Base-by-base conservation (phyloP, 192 early-diverging fungal genomes). In the Entophlyctis luteolus region DNA sequence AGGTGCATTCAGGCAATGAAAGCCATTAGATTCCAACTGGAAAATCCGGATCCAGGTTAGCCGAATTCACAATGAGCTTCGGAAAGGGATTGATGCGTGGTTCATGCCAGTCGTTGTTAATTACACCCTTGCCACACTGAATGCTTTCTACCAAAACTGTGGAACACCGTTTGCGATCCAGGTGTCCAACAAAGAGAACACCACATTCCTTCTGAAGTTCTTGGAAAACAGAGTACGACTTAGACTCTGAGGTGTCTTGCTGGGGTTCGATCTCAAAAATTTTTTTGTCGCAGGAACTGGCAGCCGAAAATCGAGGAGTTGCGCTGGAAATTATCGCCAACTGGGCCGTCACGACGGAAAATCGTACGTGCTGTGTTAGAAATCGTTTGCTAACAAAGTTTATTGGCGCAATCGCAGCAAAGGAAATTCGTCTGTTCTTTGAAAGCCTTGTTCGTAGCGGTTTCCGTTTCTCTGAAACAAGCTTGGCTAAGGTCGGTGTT, bases 61-160 rank as follows among this genome's bases (percentile, higher is more conserved):
- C 22, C 2, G 20, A 1, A 27, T 1, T 62, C 2, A 18, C 6
- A 8, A 14, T 52, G 10, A 52, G 8, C n/a, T 42, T 42, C n/a
- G 8, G 8, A n/a, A 42, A 12, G 10, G n/a, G 39, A 42, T 42
- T 8, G 10, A 12, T 42, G 39, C 39, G 39, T 62, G 48, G 8
- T 1, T 49, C 22, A 32, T n/a, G 16, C 39, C 59, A 49, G 68
- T 71, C 31, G 70, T 31, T 28, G 32, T 71, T 4, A 65, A 62
- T 34, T 71, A 65, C 60, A 56, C 59, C 0, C 39, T 71, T n/a
- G 32, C 49, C n/a, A n/a, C 36, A 18, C 53, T 71, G n/a, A 54
- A 71, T 55, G 29, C 52, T 22, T 56, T 60, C 29, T 62, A 53
- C 38, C 48, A 65, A 29, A 71, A 57, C 70, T 71, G 70, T 37